phyloP scores from a whole-genome alignment of 2,329 filamentous ascomycete genomes.

The Madurella fahalii region DNA sequence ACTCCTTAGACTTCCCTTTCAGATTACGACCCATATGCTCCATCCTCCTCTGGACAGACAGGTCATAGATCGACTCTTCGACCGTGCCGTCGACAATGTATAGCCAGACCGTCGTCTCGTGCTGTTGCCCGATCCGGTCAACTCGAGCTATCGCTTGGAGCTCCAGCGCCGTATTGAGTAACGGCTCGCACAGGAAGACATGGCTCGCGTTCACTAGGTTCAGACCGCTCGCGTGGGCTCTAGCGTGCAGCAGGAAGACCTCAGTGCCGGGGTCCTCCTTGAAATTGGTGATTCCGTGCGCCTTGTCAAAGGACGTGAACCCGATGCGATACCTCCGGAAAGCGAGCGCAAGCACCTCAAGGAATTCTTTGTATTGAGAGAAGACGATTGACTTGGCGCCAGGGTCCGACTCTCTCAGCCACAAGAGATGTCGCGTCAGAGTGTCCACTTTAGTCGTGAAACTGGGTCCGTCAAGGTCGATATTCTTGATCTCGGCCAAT shows the following conservation, averaged over 20 bases:
- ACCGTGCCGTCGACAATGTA: constrained; percentile 89
- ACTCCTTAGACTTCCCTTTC: constrained; percentile 40
- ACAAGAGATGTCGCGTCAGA: constrained; percentile 73
- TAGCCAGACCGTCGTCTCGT: constrained; percentile 89
- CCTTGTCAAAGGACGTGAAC: constrained; percentile 64
- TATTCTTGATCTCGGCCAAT: constrained; percentile 74
- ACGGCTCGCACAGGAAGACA: constrained; percentile 89
- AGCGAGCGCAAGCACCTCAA: constrained; percentile 67
- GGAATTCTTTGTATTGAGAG: constrained; percentile 81
- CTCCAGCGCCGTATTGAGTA: constrained; percentile 90
- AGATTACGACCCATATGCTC: constrained; percentile 61
- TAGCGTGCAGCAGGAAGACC: constrained; percentile 84
- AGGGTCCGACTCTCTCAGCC: constrained; percentile 78
- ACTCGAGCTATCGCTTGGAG: constrained; percentile 93
- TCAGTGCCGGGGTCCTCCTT: constrained; percentile 69
- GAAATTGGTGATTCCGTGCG: constrained; percentile 69
- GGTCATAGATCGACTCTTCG: constrained; percentile 85
- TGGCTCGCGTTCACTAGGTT: constrained; percentile 92
- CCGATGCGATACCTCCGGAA: constrained; percentile 70
- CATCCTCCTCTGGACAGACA: constrained; percentile 74
- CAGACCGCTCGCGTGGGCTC: constrained; percentile 80
- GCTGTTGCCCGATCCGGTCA: constrained; percentile 86
- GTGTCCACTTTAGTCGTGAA: constrained; percentile 92
- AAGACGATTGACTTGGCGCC: constrained; percentile 93
- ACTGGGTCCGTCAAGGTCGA: constrained; percentile 67